Percentiles rank a stretch among this genome's conserved stretches.
Conservation (phyloP, 768 basidiomycete genomes). For the Rhodotorula taiwanensis region DNA sequence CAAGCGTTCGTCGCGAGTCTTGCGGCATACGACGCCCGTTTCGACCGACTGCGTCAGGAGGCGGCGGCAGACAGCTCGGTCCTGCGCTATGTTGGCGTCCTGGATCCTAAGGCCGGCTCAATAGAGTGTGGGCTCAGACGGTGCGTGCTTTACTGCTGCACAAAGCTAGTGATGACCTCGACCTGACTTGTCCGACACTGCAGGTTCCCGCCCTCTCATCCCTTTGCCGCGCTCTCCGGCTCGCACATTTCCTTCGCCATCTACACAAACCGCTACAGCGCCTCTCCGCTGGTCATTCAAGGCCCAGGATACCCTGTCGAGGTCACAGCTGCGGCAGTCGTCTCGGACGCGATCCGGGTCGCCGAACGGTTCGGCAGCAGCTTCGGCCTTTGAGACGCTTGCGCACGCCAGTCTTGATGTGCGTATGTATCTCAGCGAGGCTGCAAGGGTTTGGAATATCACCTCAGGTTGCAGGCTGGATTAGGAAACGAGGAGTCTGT, state of each 20-base stretch:
- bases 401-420: too few relatives aligned
- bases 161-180: too few relatives aligned
- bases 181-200: background rate
- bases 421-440: too few relatives aligned
- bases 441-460: too few relatives aligned
- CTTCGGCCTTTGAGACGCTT: background rate
- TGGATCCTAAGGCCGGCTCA: conserved; percentile 64
- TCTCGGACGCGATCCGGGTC: conserved; percentile 66
- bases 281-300: conserved; percentile 82
- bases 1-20: conserved; percentile 74
- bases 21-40: conserved; percentile 71
- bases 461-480: too few relatives aligned
- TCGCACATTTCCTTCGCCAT: conserved; percentile 98
- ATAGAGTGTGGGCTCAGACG: conserved; percentile 82
- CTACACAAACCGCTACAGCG: conserved; percentile 81
- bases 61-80: conserved; percentile 73
- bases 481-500: too few relatives aligned
- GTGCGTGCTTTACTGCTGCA: conserved; percentile 51
- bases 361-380: conserved; percentile 41
- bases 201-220: conserved; percentile 81
- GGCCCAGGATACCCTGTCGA: conserved; percentile 93
- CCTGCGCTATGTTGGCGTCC: conserved; percentile 85
- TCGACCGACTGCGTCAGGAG: conserved; percentile 63
- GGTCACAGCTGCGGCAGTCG: conserved; percentile 95
- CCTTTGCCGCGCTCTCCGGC: conserved; percentile 90